Conservation (phyloP, 179 eudicot genomes). For the Silene coronaria region DNA sequence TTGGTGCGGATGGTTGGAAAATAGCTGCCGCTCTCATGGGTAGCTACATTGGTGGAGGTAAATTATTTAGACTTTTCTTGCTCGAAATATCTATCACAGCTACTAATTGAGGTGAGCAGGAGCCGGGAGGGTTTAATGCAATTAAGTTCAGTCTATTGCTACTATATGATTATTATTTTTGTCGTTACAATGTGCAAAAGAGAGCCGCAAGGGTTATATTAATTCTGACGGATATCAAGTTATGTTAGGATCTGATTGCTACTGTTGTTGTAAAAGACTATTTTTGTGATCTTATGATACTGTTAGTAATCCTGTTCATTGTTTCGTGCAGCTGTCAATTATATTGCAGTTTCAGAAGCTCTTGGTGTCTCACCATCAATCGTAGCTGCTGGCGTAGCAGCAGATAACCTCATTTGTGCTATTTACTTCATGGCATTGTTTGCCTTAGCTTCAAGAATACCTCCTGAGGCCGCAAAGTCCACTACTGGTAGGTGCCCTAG, state of each 20-base stretch:
- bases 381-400: slow-evolving; percentile 86
- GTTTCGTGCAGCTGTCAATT: slow-evolving; percentile 62
- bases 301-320: neutral
- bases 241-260: too few species aligned
- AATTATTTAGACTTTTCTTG: slow-evolving; percentile 6
- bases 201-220: too few species aligned
- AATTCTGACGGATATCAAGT: too few species aligned
- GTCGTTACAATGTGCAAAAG: too few species aligned
- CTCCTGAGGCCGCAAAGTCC: slow-evolving; percentile 42
- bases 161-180: neutral
- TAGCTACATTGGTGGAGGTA: slow-evolving; percentile 90
- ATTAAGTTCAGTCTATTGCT: neutral
- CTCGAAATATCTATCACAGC: neutral
- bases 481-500: slow-evolving; percentile 33
- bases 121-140: neutral
- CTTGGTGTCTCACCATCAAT: slow-evolving; percentile 70
- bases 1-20: slow-evolving; percentile 78
- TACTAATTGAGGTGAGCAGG: too few species aligned
- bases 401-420: slow-evolving; percentile 85
- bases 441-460: slow-evolving; percentile 64
- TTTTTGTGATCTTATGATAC: neutral
- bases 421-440: slow-evolving; percentile 61
- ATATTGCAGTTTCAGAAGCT: slow-evolving; percentile 64
- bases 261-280: neutral
- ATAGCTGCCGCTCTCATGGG: slow-evolving; percentile 89